These are phyloP conservation scores for Cymbopogon citratus DNA, from an alignment of 176 grass and related monocot species.

Conservation along the genomic window DNA sequence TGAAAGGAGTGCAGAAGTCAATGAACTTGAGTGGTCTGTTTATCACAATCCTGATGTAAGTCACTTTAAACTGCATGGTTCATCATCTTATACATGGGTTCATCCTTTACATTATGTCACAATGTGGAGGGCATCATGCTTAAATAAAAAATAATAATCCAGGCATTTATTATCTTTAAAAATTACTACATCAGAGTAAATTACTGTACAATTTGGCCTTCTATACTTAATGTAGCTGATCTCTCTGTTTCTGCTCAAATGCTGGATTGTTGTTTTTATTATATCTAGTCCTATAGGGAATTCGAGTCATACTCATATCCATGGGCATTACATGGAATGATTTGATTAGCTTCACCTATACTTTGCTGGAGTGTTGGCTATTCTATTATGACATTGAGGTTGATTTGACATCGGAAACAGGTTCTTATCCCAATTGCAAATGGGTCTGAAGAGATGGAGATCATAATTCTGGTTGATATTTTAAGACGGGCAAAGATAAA, in stretches of 20 bases:
- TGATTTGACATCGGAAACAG: constrained; percentile 47
- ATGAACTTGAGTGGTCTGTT: constrained; percentile 70
- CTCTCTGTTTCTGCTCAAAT: not conserved
- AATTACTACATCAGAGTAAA: not conserved
- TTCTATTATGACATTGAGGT: not conserved
- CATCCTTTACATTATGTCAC: constrained; percentile 11
- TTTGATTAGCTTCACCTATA: not conserved
- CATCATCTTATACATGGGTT: not conserved
- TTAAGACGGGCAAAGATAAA: constrained; percentile 80
- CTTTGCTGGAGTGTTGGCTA: constrained; percentile 1
- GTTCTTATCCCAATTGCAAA: constrained; percentile 91
- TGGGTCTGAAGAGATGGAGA: constrained; percentile 91
- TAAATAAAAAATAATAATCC: not conserved
- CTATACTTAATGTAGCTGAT: constrained; percentile 13
- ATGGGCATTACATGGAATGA: not conserved
- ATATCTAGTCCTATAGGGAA: constrained; percentile 4
- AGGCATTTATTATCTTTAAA: not conserved
- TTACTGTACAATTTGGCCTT: not conserved
- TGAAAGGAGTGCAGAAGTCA: constrained; percentile 67
- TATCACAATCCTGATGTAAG: constrained; percentile 65
- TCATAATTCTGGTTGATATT: constrained; percentile 68
- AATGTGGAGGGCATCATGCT: not conserved
- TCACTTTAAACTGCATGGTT: constrained; percentile 10
- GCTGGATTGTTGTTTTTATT: not conserved
- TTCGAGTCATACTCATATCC: not conserved